A percentile compares a stretch with the other conserved stretches of the same genome.
Evolutionary conservation across 176 grass and related monocot species (phyloP).

Genomic region (Saccharum spontaneum): DNA sequence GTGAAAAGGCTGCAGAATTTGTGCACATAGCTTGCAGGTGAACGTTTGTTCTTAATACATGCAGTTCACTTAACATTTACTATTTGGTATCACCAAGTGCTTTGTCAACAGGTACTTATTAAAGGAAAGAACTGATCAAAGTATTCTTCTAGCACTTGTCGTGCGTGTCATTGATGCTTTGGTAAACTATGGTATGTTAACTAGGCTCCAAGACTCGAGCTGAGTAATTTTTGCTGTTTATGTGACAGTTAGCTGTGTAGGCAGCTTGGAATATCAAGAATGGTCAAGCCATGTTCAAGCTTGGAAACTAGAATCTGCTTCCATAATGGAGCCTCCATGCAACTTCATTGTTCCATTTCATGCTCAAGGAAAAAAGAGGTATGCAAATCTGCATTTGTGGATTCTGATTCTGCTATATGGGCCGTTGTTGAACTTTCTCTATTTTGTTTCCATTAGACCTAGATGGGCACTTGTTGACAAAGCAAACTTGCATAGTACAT

Average conservation of each 20-base stretch:
- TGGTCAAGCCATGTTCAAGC: conserved; percentile 88
- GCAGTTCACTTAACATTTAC: conserved; percentile 20
- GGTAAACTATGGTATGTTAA: conserved; percentile 80
- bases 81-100: conserved; percentile 31
- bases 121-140: conserved; percentile 91
- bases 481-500: conserved; percentile 83
- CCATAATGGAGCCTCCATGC: conserved; percentile 87
- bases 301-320: conserved; percentile 88
- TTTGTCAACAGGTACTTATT: conserved; percentile 76
- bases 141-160: conserved; percentile 85
- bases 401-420: conserved; percentile 20
- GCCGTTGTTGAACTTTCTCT: conserved; percentile 20
- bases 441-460: conserved; percentile 52
- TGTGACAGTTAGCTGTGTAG: conserved; percentile 55
- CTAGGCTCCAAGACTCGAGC: conserved; percentile 9
- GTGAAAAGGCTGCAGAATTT: conserved; percentile 82
- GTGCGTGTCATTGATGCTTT: conserved; percentile 95
- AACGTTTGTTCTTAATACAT: conserved; percentile 26
- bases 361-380: conserved; percentile 92
- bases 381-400: conserved; percentile 16
- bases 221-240: conserved; percentile 37
- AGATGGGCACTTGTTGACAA: conserved; percentile 96
- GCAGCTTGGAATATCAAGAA: conserved; percentile 93
- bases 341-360: conserved; percentile 88
- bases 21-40: conserved; percentile 88